These are phyloP conservation scores for Aspergillus puulaauensis DNA, from an alignment of 2,329 filamentous ascomycete genomes.

Conservation along the genomic window DNA sequence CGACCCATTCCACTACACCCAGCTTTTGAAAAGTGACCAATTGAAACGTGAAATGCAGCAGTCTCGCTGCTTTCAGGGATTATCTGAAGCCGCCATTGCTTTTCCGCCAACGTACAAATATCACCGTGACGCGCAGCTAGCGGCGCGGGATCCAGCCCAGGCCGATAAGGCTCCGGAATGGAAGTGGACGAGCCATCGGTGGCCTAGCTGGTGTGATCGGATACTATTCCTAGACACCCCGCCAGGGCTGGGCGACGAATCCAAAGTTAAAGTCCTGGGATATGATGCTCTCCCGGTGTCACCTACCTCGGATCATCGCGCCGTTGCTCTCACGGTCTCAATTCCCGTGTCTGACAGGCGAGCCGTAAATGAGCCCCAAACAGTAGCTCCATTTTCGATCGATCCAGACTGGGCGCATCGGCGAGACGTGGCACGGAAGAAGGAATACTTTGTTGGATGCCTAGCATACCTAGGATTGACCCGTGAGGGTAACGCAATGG, in stretches of 20 bases:
- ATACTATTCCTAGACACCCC: slow-evolving; percentile 73
- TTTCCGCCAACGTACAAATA: slow-evolving; percentile 98
- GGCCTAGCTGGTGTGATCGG: slow-evolving; percentile 91
- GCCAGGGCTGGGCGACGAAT: slow-evolving; percentile 46
- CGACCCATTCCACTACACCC: slow-evolving; percentile 62
- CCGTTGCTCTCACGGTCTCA: slow-evolving; percentile 70
- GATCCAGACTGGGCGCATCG: slow-evolving; percentile 57
- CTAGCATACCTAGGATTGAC: slow-evolving; percentile 54
- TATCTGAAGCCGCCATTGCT: slow-evolving; percentile 69
- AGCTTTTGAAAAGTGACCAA: slow-evolving; percentile 75
- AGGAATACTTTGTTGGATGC: slow-evolving; percentile 61
- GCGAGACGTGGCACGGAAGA: slow-evolving; percentile 54
- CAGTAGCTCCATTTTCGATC: slow-evolving; percentile 56
- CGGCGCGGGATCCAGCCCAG: slow-evolving; percentile 23
- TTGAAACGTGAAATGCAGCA: slow-evolving; percentile 68
- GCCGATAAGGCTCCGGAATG: slow-evolving; percentile 51
- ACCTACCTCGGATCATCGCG: slow-evolving; percentile 81
- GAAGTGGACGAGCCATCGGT: slow-evolving; percentile 78
- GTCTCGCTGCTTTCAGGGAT: slow-evolving; percentile 72
- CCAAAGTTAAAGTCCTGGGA: slow-evolving; percentile 1
- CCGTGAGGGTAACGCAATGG: slow-evolving; percentile 46
- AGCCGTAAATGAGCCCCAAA: slow-evolving; percentile 31
- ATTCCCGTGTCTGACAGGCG: slow-evolving; percentile 57
- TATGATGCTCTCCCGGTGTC: slow-evolving; percentile 65
- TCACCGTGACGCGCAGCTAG: slow-evolving; percentile 47